Conservation (phyloP, 2,329 filamentous ascomycete species). For the Aureobasidium musti region DNA sequence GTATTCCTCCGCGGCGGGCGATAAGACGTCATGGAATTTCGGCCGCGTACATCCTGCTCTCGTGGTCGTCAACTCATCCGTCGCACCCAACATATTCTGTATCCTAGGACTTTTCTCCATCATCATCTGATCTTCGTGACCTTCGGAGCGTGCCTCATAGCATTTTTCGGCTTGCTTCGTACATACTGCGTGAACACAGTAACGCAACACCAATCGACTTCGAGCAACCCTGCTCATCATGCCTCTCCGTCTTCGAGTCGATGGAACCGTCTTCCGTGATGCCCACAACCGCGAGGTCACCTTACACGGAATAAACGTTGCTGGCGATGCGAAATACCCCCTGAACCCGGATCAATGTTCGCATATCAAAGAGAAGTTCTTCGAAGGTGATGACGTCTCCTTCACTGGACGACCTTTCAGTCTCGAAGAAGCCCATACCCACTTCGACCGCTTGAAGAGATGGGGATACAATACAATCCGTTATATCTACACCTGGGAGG, state of each 20-base stretch:
- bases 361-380: conserved; percentile 76
- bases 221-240: conserved; percentile 58
- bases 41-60: conserved; percentile 1
- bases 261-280: conserved; percentile 84
- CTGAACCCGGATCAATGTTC: conserved; percentile 79
- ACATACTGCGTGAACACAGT: background rate
- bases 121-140: background rate
- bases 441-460: conserved; percentile 81
- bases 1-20: background rate
- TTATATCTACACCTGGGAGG: conserved; percentile 98
- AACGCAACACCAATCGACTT: background rate
- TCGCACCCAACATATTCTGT: background rate
- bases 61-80: background rate
- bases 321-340: conserved; percentile 86
- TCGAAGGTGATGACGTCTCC: conserved; percentile 86
- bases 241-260: conserved; percentile 74
- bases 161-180: background rate
- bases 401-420: conserved; percentile 86
- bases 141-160: no score
- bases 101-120: background rate
- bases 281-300: conserved; percentile 78
- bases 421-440: conserved; percentile 76
- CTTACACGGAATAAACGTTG: conserved; percentile 90
- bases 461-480: conserved; percentile 96
- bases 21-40: background rate